Base-by-base conservation (phyloP, 441 rosid species). In the Gossypium schwendimanii region DNA sequence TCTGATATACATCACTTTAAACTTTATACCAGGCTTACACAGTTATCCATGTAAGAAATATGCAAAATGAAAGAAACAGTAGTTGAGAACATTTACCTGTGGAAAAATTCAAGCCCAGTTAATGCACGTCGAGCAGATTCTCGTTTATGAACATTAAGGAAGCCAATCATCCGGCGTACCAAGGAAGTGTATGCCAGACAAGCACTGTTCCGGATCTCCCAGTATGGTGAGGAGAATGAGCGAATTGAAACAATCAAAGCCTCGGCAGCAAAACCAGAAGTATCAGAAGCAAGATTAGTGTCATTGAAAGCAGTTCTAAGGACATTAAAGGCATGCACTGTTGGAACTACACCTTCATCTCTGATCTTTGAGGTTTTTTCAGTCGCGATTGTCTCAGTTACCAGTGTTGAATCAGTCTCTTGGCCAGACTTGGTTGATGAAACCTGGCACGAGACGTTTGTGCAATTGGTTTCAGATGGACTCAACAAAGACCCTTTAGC, bases 131-230 rank as follows among this genome's bases (percentile, higher is more conserved):
- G 77, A 45, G 89, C 87, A 72, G 98, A 92, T 85, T 88, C 96
- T 76, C 97, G 88, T 78, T 88, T 94, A 74, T 88, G 94, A 79
- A 89, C 92, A 81, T 94, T 94, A 72, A 92, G 87, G 81, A 94
- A 92, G 47, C 99, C 99, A 78, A 94, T 74, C 93, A 91, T 91
- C 63, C 98, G 87, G 28, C 97, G 89, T 55, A 94, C 81, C 84
- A 94, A 84, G 77, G 98, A 91, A 81, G 98, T 94, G 79, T 88
- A 94, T 53, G 98, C 94, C 68, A 86, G 88, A 74, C 97, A 89
- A 74, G 99, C 98, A 85, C 98, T 87, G 81, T 94, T 94, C 63
- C 98, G 85, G 54, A 94, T 88, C 87, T 94, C 99, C 99, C 98
- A 94, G 82, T 91, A 92, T 66, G 96, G 91, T 49, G 99, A 94